These are phyloP conservation scores for Phytophthora palmivora DNA, from an alignment of 352 stramenopile genomes.

Conservation along the genomic window DNA sequence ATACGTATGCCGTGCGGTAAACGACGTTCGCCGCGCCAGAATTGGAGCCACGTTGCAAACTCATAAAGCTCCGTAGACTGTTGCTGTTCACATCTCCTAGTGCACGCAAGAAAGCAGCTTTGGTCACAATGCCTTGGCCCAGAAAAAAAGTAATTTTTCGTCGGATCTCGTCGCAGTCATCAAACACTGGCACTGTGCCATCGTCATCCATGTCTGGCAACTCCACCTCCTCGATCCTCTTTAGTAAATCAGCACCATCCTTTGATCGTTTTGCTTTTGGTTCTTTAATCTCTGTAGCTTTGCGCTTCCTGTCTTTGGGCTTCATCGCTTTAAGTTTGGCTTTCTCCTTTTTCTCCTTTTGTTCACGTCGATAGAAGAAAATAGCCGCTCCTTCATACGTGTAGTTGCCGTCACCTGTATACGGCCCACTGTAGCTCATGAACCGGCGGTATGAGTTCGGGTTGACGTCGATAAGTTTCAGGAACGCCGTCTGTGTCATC, in stretches of 20 bases:
- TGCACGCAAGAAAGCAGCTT: slow-evolving; percentile 41
- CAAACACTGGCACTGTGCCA: slow-evolving; percentile 50
- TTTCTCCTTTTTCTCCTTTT: slow-evolving; percentile 25
- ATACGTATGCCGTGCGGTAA: slow-evolving; percentile 52
- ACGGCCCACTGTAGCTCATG: slow-evolving; percentile 47
- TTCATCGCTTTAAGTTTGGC: slow-evolving; percentile 14
- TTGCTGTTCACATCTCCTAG: slow-evolving; percentile 49
- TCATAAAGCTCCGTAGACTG: slow-evolving; percentile 53
- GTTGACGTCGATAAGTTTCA: slow-evolving; percentile 43
- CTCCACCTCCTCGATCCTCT: slow-evolving; percentile 42
- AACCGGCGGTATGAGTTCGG: slow-evolving; percentile 48
- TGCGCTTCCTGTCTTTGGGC: slow-evolving; percentile 23
- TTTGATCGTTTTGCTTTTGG: slow-evolving; percentile 36
- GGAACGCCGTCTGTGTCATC: slow-evolving; percentile 54
- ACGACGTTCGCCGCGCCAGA: slow-evolving; percentile 54
- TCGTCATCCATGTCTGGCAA: slow-evolving; percentile 26
- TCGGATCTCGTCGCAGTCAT: slow-evolving; percentile 61
- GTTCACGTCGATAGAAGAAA: slow-evolving; percentile 52
- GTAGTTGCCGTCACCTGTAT: slow-evolving; percentile 34
- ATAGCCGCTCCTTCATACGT: slow-evolving; percentile 39
- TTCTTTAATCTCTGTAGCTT: slow-evolving; percentile 11
- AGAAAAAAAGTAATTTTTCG: slow-evolving; percentile 52
- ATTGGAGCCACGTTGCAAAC: slow-evolving; percentile 41
- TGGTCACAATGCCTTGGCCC: slow-evolving; percentile 40
- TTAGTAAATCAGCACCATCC: slow-evolving; percentile 34